Conservation (phyloP, 139 green algal species). For the Chlamydomonas applanata region DNA sequence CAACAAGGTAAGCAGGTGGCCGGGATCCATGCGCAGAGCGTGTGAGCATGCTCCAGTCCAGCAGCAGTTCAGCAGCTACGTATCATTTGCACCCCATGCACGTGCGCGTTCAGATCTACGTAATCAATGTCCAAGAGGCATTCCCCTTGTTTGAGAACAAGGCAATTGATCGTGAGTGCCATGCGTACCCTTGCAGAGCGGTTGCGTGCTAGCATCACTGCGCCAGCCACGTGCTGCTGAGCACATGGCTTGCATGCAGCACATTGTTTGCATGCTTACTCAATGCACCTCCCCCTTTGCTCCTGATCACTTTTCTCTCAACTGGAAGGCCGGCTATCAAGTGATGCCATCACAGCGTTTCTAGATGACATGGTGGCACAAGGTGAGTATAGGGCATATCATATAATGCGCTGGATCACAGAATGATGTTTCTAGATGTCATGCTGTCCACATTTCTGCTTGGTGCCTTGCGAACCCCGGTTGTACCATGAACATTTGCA, state of each 20-base stretch:
- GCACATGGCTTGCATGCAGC: too few species aligned
- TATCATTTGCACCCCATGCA: too few species aligned
- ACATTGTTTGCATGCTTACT: neutral
- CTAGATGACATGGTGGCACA: constrained; percentile 48
- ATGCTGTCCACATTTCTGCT: too few species aligned
- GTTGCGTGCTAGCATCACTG: neutral
- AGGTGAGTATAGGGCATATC: constrained; percentile 25
- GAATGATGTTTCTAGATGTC: too few species aligned
- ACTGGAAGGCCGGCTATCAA: constrained; percentile 60
- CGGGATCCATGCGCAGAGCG: neutral
- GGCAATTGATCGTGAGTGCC: constrained; percentile 63
- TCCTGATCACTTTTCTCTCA: too few species aligned
- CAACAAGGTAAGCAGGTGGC: constrained; percentile 47
- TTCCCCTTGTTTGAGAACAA: constrained; percentile 63
- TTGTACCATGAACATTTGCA: neutral
- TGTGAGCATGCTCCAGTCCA: too few species aligned
- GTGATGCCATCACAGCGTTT: constrained; percentile 43
- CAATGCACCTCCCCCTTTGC: too few species aligned
- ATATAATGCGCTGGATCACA: too few species aligned
- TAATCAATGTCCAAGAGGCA: constrained; percentile 50
- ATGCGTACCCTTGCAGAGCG: neutral
- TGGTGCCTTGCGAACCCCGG: too few species aligned
- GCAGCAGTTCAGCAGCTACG: too few species aligned
- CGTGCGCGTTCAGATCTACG: constrained; percentile 38
- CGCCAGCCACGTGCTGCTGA: neutral